These are phyloP conservation scores for Talaromyces trachyspermus DNA, from an alignment of 495 filamentous ascomycete species.

Conservation along the genomic window DNA sequence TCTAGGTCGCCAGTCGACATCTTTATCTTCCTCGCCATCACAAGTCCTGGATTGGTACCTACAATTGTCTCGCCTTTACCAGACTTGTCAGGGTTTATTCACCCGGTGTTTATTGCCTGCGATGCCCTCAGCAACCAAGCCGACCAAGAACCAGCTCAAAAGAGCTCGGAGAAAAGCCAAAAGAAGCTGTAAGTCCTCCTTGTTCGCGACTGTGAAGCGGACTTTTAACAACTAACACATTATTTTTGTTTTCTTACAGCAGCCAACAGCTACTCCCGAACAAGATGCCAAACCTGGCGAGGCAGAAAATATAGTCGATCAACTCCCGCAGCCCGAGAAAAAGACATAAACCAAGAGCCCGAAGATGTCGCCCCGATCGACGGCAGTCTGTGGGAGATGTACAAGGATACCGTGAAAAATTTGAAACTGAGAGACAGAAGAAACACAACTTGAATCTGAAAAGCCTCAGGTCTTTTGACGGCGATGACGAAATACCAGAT, in stretches of 20 bases:
- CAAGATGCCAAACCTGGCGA: neutral
- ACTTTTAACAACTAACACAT: conserved; percentile 15
- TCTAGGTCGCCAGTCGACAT: too few relatives aligned
- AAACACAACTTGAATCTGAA: conserved; percentile 57
- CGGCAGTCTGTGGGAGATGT: conserved; percentile 59
- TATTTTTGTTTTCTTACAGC: conserved; percentile 15
- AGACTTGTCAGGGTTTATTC: too few relatives aligned
- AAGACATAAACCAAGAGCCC: conserved; percentile 11
- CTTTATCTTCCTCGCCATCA: too few relatives aligned
- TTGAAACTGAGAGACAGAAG: conserved; percentile 53
- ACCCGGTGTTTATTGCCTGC: conserved; percentile 3
- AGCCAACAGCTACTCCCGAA: conserved; percentile 18
- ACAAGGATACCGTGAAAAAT: conserved; percentile 74
- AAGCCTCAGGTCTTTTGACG: conserved; percentile 82
- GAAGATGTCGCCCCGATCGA: conserved; percentile 19
- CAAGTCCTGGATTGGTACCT: too few relatives aligned
- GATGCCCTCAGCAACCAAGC: conserved; percentile 43
- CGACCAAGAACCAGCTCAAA: conserved; percentile 77
- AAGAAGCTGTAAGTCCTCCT: conserved; percentile 41
- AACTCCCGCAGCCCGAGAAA: neutral
- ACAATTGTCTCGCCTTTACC: too few relatives aligned
- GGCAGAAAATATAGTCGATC: neutral
- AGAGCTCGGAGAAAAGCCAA: conserved; percentile 86
- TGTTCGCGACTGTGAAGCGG: conserved; percentile 15
- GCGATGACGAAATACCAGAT: conserved; percentile 84